Percentiles rank a stretch among this genome's conserved stretches.
phyloP scores from a whole-genome alignment of 768 basidiomycete species.

The Chlorophyllum brunneum region DNA sequence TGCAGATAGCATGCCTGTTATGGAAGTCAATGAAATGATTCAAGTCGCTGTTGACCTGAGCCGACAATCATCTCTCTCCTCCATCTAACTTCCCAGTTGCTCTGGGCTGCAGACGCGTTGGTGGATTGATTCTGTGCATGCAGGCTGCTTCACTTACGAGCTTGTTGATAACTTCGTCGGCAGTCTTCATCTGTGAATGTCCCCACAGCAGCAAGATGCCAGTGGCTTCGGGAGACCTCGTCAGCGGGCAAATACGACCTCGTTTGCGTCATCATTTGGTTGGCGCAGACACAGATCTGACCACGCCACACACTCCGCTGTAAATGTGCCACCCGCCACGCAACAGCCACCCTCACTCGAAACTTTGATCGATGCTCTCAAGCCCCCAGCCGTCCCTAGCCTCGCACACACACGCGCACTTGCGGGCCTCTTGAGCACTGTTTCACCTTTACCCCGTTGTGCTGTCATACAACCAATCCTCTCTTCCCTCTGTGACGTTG shows the following conservation, averaged over 20 bases:
- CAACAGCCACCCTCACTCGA: slow-evolving; percentile 23
- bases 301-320: background rate
- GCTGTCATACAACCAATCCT: slow-evolving; percentile 58
- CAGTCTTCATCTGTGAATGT: slow-evolving; percentile 13
- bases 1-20: background rate
- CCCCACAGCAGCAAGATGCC: slow-evolving; percentile 12
- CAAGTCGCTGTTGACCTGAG: background rate
- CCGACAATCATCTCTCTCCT: background rate
- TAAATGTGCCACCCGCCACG: background rate
- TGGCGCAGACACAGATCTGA: slow-evolving; percentile 10
- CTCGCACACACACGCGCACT: slow-evolving; percentile 58
- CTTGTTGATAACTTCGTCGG: no score
- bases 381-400: slow-evolving; percentile 64
- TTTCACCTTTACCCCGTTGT: slow-evolving; percentile 53
- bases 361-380: slow-evolving; percentile 39
- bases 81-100: no score
- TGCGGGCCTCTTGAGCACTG: slow-evolving; percentile 43
- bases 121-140: no score
- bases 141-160: no score
- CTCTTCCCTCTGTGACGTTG: slow-evolving; percentile 49
- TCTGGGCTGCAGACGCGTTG: no score
- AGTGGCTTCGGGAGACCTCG: slow-evolving; percentile 8
- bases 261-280: slow-evolving; percentile 10
- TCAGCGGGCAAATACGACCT: slow-evolving; percentile 12
- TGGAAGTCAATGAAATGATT: background rate